Evolutionary conservation across 345 rosid species (phyloP), one percentile per base, ranked within the genome.

Genomic region (Dimocarpus longan): DNA sequence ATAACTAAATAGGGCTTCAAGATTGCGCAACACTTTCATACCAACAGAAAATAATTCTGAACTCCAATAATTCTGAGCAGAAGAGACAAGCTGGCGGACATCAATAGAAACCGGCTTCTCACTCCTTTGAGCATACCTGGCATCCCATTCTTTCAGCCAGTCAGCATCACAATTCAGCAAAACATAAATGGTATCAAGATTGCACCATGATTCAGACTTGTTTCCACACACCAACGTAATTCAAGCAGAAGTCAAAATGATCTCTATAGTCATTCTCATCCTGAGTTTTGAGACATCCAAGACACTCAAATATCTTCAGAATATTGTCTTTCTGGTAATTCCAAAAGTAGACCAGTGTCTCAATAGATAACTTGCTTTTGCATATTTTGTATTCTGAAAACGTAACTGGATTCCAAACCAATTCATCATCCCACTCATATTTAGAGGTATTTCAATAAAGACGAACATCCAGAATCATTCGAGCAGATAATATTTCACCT

Each of bases 311-410:
- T 63, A 89, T 77, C 16, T 74, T 67, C 37, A 80, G 40, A 52
- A 86, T 60, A 32, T 44, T 80, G 18, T 86, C 85, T 84, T 79
- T 86, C 90, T 89, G 87, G 24, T 80, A 80, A 44, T 80, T 86
- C 92, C 90, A 89, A 66, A 79, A 84, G 82, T 76, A 80, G 37
- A 87, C 72, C 64, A 87, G 86, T 15, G 89, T 81, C 67, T 87
- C 90, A 43, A 67, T 11, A 11, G 86, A 82, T 43, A 78, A 84
- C 73, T 69, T 60, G 24, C 79, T 43, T 19, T 19, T 5, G 19
- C 65, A 73, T 37, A 63, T 37, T 59, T 13, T 66, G 37, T 22
- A 78, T 40, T 82, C 80, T n/a, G 85, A 69, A 63, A 71, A 46
- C 24, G 40, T 56, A 54, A 1, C 60, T 5, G 48, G 73, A 77